Evolutionary conservation across 1,139 yeast genomes (phyloP).

Genomic region (Suhomyces ambrosiae): DNA sequence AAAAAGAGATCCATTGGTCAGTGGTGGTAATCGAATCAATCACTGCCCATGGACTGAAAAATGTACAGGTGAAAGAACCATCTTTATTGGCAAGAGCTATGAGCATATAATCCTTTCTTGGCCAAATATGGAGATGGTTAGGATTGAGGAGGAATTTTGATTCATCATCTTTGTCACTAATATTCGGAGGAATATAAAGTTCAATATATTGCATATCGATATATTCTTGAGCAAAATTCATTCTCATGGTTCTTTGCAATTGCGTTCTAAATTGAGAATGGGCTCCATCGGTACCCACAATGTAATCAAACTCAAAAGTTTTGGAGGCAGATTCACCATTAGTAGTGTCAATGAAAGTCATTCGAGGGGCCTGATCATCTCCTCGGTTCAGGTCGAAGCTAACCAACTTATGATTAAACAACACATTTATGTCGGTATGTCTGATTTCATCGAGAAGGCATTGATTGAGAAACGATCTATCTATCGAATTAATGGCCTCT

Average conservation of each 20-base stretch:
- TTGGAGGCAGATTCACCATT: conserved; percentile 16
- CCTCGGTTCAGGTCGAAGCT: conserved; percentile 26
- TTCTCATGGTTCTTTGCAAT: conserved; percentile 64
- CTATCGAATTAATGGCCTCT: conserved; percentile 83
- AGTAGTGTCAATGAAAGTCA: conserved; percentile 26
- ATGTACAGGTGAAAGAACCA: conserved; percentile 87
- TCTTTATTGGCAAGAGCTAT: conserved; percentile 85
- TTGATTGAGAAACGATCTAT: conserved; percentile 69
- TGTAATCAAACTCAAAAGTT: conserved; percentile 50
- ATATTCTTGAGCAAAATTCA: conserved; percentile 75
- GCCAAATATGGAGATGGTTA: conserved; percentile 92
- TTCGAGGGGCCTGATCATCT: conserved; percentile 23
- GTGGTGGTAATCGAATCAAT: conserved; percentile 54
- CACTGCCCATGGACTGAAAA: conserved; percentile 78
- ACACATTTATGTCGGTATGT: conserved; percentile 42
- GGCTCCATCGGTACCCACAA: conserved; percentile 88
- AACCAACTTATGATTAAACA: conserved; percentile 61
- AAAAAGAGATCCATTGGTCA: conserved; percentile 54
- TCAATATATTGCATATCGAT: conserved; percentile 87
- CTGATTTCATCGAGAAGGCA: conserved; percentile 65
- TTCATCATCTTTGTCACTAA: conserved; percentile 18
- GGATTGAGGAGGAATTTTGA: conserved; percentile 57
- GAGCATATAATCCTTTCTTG: conserved; percentile 81
- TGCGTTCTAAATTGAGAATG: conserved; percentile 74
- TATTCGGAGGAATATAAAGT: conserved; percentile 63